These are phyloP conservation scores for Beta vulgaris DNA, from an alignment of 148 eudicot species.

Conservation along the genomic window DNA sequence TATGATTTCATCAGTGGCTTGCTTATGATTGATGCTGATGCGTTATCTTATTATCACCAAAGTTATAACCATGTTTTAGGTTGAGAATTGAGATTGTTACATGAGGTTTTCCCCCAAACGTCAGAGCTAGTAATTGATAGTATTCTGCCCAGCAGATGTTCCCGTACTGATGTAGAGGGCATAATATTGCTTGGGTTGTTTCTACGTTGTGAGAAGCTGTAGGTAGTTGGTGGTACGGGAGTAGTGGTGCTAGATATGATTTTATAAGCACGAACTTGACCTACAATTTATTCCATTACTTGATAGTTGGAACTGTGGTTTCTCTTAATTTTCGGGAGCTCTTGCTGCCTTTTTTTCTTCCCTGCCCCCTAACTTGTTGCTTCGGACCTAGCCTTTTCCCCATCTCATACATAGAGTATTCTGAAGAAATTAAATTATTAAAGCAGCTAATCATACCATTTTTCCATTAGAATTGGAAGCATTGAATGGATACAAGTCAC, in stretches of 20 bases:
- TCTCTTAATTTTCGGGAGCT: not conserved
- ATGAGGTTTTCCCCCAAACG: not conserved
- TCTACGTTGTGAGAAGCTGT: conserved; percentile 7
- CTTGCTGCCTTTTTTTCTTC: not conserved
- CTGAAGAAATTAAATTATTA: not conserved
- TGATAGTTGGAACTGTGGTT: not conserved
- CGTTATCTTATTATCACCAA: not conserved
- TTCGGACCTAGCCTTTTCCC: not conserved
- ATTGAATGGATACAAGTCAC: not conserved
- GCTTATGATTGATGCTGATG: not conserved
- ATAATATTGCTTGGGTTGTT: not conserved
- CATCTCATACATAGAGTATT: not conserved
- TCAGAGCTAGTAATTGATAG: not conserved
- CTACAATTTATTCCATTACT: not conserved
- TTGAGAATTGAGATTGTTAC: not conserved
- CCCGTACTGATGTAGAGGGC: not conserved
- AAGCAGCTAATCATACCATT: not conserved
- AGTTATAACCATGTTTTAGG: not conserved
- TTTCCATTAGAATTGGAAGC: not conserved
- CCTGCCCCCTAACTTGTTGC: no score
- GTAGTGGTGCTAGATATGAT: not conserved
- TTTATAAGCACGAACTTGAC: not conserved
- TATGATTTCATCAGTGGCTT: not conserved
- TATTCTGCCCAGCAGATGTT: not conserved
- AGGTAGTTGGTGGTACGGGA: not conserved